phyloP scores from a whole-genome alignment of 2,329 filamentous ascomycete species.

The Rosellinia necatrix region DNA sequence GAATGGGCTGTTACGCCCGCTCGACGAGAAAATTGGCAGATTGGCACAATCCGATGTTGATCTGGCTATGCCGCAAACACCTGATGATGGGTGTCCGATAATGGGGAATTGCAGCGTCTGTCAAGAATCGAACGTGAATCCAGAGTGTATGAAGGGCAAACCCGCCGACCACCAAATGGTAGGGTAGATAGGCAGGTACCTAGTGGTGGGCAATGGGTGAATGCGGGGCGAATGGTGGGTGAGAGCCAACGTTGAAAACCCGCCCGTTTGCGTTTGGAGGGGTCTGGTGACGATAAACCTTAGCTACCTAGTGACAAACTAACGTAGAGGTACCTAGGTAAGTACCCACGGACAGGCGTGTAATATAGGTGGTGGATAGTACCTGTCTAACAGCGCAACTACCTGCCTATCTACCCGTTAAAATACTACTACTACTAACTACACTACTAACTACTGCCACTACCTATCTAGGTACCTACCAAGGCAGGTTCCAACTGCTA shows the following conservation, averaged over 20 bases:
- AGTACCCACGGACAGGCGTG: neutral
- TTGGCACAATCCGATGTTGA: no score
- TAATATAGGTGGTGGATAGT: neutral
- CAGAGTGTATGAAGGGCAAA: neutral
- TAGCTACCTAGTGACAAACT: conserved; percentile 14
- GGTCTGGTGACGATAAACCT: conserved; percentile 23
- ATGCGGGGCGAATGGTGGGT: conserved; percentile 11
- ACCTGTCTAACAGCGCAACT: neutral
- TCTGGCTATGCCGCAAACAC: no score
- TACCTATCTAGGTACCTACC: no score
- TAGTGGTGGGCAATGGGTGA: conserved; percentile 5
- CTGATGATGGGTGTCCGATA: no score
- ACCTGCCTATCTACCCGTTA: no score
- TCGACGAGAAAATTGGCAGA: no score
- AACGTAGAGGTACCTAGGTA: neutral
- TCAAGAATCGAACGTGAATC: no score
- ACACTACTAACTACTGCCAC: no score
- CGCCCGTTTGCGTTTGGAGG: conserved; percentile 14
- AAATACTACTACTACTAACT: no score
- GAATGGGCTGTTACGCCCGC: no score
- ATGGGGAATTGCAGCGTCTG: no score
- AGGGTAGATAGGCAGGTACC: neutral
- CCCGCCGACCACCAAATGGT: conserved; percentile 9
- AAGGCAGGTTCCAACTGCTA: no score
- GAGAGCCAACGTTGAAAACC: neutral